phyloP scores from a whole-genome alignment of 1,284 basidiomycete genomes.

The Austropuccinia psidii region DNA sequence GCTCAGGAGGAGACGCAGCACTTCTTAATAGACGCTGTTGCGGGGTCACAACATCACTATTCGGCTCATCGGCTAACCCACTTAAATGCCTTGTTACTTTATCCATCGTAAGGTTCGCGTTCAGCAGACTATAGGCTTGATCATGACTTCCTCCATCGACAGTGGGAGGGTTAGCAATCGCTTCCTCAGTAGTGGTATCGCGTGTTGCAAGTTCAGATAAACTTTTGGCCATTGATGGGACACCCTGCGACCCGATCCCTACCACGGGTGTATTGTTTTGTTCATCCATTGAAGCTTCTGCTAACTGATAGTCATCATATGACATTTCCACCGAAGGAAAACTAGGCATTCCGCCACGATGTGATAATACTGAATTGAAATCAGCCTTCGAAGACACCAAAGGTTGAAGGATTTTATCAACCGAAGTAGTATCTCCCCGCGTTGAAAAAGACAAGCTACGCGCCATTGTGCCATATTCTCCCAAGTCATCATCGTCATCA shows the following conservation, averaged over 20 bases:
- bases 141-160: not conserved
- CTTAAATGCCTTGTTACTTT: conserved; percentile 33
- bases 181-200: conserved; percentile 23
- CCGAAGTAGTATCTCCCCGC: conserved; percentile 9
- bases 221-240: conserved; percentile 30
- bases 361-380: conserved; percentile 30
- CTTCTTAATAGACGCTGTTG: conserved; percentile 3
- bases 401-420: conserved; percentile 25
- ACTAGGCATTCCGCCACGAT: conserved; percentile 9
- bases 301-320: conserved; percentile 22
- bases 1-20: conserved; percentile 9
- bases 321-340: conserved; percentile 29
- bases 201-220: conserved; percentile 32
- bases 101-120: conserved; percentile 27
- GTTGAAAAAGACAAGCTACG: conserved; percentile 23
- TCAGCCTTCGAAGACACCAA: conserved; percentile 27
- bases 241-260: not conserved
- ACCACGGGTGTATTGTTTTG: not conserved
- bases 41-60: not conserved
- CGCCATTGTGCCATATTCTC: conserved; percentile 31
- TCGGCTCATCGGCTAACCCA: conserved; percentile 11
- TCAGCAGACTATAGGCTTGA: not conserved
- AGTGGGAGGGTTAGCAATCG: conserved; percentile 32
- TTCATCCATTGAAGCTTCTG: conserved; percentile 16
- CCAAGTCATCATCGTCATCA: conserved; percentile 17